Conservation (phyloP, 306 rosid species). For the Castanea crenata region DNA sequence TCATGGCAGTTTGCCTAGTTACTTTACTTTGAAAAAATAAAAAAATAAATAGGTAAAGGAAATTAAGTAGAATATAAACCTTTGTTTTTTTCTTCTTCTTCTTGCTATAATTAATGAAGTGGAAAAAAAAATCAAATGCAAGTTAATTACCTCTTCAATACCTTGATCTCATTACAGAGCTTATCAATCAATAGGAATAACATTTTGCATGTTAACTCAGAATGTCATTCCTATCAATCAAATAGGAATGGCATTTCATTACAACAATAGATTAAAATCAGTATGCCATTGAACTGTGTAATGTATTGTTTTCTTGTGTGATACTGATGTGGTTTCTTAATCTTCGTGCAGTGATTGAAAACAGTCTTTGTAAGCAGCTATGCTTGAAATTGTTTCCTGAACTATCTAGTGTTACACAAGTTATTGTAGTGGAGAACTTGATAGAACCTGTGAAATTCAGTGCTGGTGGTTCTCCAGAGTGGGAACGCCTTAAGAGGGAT, state of each 20-base stretch:
- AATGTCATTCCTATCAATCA: no score
- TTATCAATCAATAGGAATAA: background rate
- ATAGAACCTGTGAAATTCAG: conserved; percentile 34
- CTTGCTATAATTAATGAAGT: background rate
- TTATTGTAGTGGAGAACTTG: conserved; percentile 37
- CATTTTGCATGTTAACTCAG: background rate
- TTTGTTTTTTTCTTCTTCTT: background rate
- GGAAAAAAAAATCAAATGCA: background rate
- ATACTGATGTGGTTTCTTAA: conserved; percentile 14
- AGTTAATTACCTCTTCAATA: background rate
- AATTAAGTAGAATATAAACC: background rate
- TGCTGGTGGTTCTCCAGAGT: conserved; percentile 16
- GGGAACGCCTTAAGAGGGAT: conserved; percentile 45
- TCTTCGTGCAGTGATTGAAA: conserved; percentile 57
- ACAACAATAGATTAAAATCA: background rate
- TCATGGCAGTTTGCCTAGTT: background rate
- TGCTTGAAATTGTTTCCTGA: conserved; percentile 63
- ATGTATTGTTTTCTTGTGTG: conserved; percentile 10
- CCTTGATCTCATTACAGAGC: background rate
- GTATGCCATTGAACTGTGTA: background rate
- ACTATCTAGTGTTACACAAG: conserved; percentile 28
- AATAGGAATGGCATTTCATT: background rate
- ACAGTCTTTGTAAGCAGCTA: conserved; percentile 50
- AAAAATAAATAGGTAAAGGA: background rate
- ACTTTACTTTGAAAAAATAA: background rate